A percentile compares a stretch with the other conserved stretches of the same genome.
These are phyloP conservation scores for Raphanus hybrid DNA, from an alignment of 441 rosid species.

Conservation along the genomic window DNA sequence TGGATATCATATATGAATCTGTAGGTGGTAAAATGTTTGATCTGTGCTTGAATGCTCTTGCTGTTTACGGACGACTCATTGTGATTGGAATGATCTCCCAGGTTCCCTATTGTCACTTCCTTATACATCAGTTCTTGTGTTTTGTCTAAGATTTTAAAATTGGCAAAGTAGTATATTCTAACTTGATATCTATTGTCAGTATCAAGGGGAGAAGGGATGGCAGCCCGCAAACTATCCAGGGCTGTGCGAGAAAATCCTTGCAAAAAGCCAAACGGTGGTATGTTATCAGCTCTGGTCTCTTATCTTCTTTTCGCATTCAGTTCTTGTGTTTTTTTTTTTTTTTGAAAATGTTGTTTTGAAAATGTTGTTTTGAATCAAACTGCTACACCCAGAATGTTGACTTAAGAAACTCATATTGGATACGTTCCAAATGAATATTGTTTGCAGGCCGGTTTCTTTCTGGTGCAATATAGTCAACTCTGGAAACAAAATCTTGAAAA, in stretches of 20 bases:
- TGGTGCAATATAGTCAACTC: conserved; percentile 67
- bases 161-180: background rate
- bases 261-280: conserved; percentile 98
- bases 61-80: conserved; percentile 79
- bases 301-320: background rate
- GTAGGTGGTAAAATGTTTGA: conserved; percentile 96
- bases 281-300: conserved; percentile 45
- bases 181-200: conserved; percentile 54
- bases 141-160: background rate
- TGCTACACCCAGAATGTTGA: background rate
- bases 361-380: background rate
- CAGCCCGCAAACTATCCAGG: conserved; percentile 84
- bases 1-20: conserved; percentile 89
- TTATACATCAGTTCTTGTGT: background rate
- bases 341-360: too few relatives aligned
- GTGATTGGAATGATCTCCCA: conserved; percentile 99
- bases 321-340: background rate
- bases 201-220: conserved; percentile 97
- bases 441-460: conserved; percentile 92
- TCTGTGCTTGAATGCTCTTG: conserved; percentile 86
- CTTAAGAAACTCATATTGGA: background rate
- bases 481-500: conserved; percentile 87
- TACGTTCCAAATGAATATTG: conserved; percentile 12
- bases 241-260: conserved; percentile 86
- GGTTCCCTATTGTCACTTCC: conserved; percentile 51